Percentiles rank a stretch among this genome's conserved stretches.
Evolutionary conservation across 2,329 filamentous ascomycete genomes (phyloP).

Genomic region (Huntiella savannae): DNA sequence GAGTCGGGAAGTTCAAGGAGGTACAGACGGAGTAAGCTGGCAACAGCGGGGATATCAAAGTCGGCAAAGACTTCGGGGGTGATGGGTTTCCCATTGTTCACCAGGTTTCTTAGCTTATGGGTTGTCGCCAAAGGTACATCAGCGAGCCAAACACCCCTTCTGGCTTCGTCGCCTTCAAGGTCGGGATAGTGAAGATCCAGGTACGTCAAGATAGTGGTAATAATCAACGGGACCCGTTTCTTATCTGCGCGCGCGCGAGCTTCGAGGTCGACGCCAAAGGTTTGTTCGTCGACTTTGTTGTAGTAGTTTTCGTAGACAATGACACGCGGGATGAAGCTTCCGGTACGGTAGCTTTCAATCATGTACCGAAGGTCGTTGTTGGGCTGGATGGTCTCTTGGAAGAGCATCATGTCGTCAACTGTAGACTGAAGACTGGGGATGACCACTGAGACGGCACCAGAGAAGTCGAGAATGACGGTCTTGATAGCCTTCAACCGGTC

Average conservation of each 20-base stretch:
- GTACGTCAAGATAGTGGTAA: slow-evolving; percentile 86
- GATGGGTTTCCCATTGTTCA: slow-evolving; percentile 77
- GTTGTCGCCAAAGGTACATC: slow-evolving; percentile 74
- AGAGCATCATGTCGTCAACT: slow-evolving; percentile 97
- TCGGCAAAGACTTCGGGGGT: slow-evolving; percentile 59
- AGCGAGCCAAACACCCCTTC: slow-evolving; percentile 81
- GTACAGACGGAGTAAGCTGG: slow-evolving; percentile 82
- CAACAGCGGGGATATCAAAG: slow-evolving; percentile 87
- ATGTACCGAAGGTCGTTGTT: slow-evolving; percentile 77
- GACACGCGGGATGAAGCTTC: slow-evolving; percentile 76
- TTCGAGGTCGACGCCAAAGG: slow-evolving; percentile 95
- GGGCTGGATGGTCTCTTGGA: slow-evolving; percentile 96
- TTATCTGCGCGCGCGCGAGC: slow-evolving; percentile 80
- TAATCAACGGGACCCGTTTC: slow-evolving; percentile 81
- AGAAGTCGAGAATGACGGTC: slow-evolving; percentile 93
- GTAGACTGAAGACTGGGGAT: slow-evolving; percentile 90
- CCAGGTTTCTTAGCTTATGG: slow-evolving; percentile 60
- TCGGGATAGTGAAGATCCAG: slow-evolving; percentile 95
- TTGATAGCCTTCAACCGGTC: slow-evolving; percentile 96
- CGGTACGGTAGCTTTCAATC: slow-evolving; percentile 90
- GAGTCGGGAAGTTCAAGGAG: slow-evolving; percentile 91
- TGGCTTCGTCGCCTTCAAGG: slow-evolving; percentile 84
- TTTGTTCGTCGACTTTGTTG: slow-evolving; percentile 93
- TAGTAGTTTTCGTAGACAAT: slow-evolving; percentile 98
- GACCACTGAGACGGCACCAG: slow-evolving; percentile 90